A percentile compares a stretch with the other conserved stretches of the same genome.
phyloP scores from a whole-genome alignment of 108 stramenopile genomes.

The Craspedostauros australis region DNA sequence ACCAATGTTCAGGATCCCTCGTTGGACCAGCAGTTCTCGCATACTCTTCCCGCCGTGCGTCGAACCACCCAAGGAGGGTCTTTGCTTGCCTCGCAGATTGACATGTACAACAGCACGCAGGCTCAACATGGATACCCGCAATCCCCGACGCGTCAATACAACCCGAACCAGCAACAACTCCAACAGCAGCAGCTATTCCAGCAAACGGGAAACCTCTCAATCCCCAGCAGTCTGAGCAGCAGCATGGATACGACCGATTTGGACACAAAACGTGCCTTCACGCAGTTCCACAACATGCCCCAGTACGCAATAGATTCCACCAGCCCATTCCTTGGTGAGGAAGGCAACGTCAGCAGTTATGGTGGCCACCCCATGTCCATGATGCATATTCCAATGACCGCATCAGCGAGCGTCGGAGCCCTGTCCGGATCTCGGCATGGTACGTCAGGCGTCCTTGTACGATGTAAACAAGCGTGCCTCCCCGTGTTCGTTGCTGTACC shows the following conservation, averaged over 20 bases:
- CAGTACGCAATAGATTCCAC: constrained; percentile 58
- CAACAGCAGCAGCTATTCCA: not conserved
- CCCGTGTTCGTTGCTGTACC: not conserved
- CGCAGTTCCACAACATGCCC: constrained; percentile 67
- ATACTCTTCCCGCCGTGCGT: too few relatives aligned
- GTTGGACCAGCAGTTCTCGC: too few relatives aligned
- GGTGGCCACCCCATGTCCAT: not conserved
- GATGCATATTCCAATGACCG: not conserved
- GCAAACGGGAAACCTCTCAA: not conserved
- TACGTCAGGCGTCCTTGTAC: not conserved
- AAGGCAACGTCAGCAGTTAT: constrained; percentile 13
- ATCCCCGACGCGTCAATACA: not conserved
- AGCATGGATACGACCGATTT: not conserved
- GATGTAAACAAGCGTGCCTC: not conserved
- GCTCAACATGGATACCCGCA: too few relatives aligned
- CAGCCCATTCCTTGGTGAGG: constrained; percentile 71
- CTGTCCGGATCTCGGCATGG: not conserved
- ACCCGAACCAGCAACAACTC: not conserved
- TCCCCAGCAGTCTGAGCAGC: not conserved
- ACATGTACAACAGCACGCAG: too few relatives aligned
- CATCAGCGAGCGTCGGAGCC: not conserved
- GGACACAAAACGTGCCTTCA: constrained; percentile 69
- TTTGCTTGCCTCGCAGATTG: too few relatives aligned
- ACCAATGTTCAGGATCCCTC: too few relatives aligned
- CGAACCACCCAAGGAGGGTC: too few relatives aligned